Conservation (phyloP, 148 eudicot species). For the Vaccinium vitisidaea region DNA sequence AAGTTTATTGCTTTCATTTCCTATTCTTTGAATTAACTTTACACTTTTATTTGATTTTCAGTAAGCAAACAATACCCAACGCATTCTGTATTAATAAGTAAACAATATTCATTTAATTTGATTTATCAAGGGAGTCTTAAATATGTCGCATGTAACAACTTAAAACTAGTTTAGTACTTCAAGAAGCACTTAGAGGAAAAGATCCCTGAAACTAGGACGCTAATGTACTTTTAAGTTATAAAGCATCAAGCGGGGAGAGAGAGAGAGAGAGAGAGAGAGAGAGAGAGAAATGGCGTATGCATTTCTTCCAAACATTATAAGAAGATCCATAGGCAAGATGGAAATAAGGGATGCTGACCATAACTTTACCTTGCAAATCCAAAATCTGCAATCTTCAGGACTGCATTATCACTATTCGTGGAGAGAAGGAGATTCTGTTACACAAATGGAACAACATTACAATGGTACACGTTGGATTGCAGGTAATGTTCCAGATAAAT, state of each 20-base stretch:
- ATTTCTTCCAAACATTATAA: background rate
- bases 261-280: background rate
- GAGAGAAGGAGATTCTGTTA: conserved; percentile 86
- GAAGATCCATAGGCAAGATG: background rate
- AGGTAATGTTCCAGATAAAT: background rate
- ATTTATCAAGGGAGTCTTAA: background rate
- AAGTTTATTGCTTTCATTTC: background rate
- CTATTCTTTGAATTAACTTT: background rate
- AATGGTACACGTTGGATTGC: background rate
- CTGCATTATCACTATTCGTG: conserved; percentile 53
- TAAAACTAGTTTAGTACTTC: conserved; percentile 6
- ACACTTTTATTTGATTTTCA: background rate
- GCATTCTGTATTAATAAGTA: background rate
- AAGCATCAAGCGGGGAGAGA: background rate
- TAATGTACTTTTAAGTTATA: conserved; percentile 5
- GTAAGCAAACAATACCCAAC: background rate
- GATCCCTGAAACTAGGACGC: background rate
- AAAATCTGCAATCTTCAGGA: conserved; percentile 94
- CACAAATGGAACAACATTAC: conserved; percentile 18
- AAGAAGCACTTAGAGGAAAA: background rate
- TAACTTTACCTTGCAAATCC: conserved; percentile 86
- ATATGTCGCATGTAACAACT: background rate
- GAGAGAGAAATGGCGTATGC: background rate
- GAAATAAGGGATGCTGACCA: background rate
- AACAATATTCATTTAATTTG: background rate